Evolutionary conservation across 2,329 filamentous ascomycete genomes (phyloP).

Genomic region (Dactylellina haptotyla): DNA sequence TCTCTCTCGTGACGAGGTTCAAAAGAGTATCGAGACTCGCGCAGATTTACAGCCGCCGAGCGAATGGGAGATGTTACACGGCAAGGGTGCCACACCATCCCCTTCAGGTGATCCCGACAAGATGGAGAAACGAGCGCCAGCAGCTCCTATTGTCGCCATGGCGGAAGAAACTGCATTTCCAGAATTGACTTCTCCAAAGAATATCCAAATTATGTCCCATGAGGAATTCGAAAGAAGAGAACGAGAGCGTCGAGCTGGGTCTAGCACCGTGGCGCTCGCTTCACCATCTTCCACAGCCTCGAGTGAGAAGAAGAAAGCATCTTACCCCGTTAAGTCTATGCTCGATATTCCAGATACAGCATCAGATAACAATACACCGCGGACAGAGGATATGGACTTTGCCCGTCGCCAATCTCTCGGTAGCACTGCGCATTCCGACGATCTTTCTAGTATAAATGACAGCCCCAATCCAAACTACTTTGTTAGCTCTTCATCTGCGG

Average conservation of each 20-base stretch:
- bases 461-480: conserved; percentile 52
- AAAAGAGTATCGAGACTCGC: conserved; percentile 10
- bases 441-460: conserved; percentile 19
- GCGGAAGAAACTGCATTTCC: conserved; percentile 8
- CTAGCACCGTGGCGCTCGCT: not conserved
- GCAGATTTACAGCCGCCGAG: conserved; percentile 25
- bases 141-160: conserved; percentile 6
- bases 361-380: not conserved
- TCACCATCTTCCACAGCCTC: conserved; percentile 17
- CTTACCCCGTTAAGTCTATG: conserved; percentile 42
- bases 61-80: conserved; percentile 41
- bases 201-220: conserved; percentile 33
- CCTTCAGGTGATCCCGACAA: conserved; percentile 33
- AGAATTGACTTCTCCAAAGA: conserved; percentile 1
- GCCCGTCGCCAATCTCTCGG: conserved; percentile 23
- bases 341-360: conserved; percentile 34
- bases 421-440: conserved; percentile 33
- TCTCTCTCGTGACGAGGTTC: conserved; percentile 28
- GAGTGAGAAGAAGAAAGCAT: conserved; percentile 14
- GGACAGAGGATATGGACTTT: conserved; percentile 25
- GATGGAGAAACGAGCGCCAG: conserved; percentile 19
- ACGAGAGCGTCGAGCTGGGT: not conserved
- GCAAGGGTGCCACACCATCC: conserved; percentile 35
- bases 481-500: conserved; percentile 20
- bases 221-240: conserved; percentile 25